Conservation (phyloP, 345 rosid species). For the Jatropha curcas region DNA sequence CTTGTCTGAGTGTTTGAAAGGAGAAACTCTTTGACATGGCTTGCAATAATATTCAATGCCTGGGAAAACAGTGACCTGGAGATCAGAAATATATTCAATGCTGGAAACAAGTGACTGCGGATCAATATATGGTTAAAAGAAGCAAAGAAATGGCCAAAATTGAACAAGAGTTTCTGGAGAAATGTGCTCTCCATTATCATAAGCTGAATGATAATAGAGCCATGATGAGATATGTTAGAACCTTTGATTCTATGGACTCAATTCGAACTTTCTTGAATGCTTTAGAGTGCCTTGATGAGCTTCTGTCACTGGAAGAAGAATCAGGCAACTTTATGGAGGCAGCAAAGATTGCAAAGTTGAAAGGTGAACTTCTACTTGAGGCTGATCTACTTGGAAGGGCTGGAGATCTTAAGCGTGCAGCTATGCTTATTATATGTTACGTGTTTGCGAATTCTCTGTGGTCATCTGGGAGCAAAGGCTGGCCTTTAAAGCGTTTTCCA, state of each 20-base stretch:
- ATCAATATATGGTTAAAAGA: not conserved
- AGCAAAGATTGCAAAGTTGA: constrained; percentile 37
- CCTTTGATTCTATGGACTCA: constrained; percentile 13
- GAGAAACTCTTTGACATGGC: constrained; percentile 43
- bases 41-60: too few species aligned
- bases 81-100: constrained; percentile 33
- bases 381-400: constrained; percentile 44
- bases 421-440: too few species aligned
- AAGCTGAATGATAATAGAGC: constrained; percentile 4
- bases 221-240: too few species aligned
- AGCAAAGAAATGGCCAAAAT: constrained; percentile 25
- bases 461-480: constrained; percentile 42
- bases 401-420: constrained; percentile 35
- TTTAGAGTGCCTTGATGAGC: constrained; percentile 26
- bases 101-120: constrained; percentile 33
- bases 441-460: constrained; percentile 44
- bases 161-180: constrained; percentile 40
- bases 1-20: constrained; percentile 32
- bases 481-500: constrained; percentile 47
- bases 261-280: constrained; percentile 13
- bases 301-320: constrained; percentile 29
- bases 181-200: constrained; percentile 36
- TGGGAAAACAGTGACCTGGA: too few species aligned
- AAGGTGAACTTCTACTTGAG: constrained; percentile 36
- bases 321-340: constrained; percentile 25